phyloP scores from a whole-genome alignment of 2,329 filamentous ascomycete species.

The Aureobasidium leucospermi region DNA sequence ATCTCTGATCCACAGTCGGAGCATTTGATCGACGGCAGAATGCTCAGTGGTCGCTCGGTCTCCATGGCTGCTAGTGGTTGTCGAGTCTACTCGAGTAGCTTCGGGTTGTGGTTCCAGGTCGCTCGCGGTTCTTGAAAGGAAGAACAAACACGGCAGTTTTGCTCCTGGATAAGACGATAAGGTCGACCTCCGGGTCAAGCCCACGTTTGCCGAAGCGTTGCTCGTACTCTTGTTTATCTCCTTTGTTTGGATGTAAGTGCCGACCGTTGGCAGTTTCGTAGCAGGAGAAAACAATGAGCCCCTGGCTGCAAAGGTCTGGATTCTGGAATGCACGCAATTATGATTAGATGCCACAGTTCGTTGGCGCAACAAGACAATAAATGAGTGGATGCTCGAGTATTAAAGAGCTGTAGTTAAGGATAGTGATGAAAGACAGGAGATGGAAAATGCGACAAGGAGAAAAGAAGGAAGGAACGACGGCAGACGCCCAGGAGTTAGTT shows the following conservation, averaged over 20 bases:
- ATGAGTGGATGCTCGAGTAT: slow-evolving; percentile 10
- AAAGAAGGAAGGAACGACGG: neutral
- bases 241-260: slow-evolving; percentile 7
- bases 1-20: slow-evolving; percentile 71
- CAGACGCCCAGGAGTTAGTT: slow-evolving; percentile 4
- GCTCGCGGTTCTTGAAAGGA: neutral
- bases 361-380: neutral
- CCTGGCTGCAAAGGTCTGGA: slow-evolving; percentile 9
- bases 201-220: neutral
- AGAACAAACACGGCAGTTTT: slow-evolving; percentile 3
- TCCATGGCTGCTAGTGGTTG: slow-evolving; percentile 5
- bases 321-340: slow-evolving; percentile 9
- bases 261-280: slow-evolving; percentile 3
- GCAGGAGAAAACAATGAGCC: slow-evolving; percentile 6
- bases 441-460: neutral
- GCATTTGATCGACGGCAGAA: slow-evolving; percentile 81
- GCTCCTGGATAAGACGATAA: slow-evolving; percentile 11
- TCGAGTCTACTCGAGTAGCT: neutral
- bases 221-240: neutral
- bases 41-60: slow-evolving; percentile 37
- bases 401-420: neutral
- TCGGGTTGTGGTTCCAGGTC: neutral
- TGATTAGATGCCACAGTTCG: slow-evolving; percentile 9
- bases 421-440: neutral
- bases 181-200: neutral